Evolutionary conservation across 2,329 filamentous ascomycete species (phyloP), one percentile per base, ranked within the genome.

Genomic region (Ophiostoma quercus): DNA sequence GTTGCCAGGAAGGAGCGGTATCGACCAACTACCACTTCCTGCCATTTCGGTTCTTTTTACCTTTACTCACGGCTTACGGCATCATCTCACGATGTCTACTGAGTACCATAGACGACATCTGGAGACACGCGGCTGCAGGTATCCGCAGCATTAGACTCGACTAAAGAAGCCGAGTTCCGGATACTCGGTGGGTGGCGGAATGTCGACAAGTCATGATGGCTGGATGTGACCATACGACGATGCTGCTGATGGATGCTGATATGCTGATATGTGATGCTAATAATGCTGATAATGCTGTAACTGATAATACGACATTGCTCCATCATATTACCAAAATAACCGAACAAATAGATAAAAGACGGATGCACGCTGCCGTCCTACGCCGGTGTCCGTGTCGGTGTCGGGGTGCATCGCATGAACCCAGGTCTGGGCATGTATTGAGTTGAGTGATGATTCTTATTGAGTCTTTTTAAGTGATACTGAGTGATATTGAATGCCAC

Each of bases 331-430:
- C 5, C 8, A 34, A 8, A 34, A 34, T 34, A 34, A 8, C 8
- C 2, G 5, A 8, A 34, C 34, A 34, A 34, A 34, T 34, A 34
- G 25, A 29, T 29, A 34, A 34, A 34, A 34, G 1, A 57, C 51
- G 22, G 51, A 29, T 57, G 51, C 43, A 57, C 22, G 11, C 7
- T 57, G 22, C 51, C 51, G 51, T 57, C 51, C 51, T 57, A 57
- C 8, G 51, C 22, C 51, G 51, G 51, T 11, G 51, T 7, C 41
- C 51, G 51, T 25, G 51, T 54, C 51, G n/a, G n/a, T 57, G 51
- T 57, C 51, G 9, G 51, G 22, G 11, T 57, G n/a, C 51, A 29
- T 57, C 51, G 51, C 51, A 57, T 57, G 51, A 57, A 57, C 51
- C 8, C n/a, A 57, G 22, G 22, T 25, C 57, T 57, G 22, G 57